These are phyloP conservation scores for Phytophthora idaei DNA, from an alignment of 352 stramenopile species.

Conservation along the genomic window DNA sequence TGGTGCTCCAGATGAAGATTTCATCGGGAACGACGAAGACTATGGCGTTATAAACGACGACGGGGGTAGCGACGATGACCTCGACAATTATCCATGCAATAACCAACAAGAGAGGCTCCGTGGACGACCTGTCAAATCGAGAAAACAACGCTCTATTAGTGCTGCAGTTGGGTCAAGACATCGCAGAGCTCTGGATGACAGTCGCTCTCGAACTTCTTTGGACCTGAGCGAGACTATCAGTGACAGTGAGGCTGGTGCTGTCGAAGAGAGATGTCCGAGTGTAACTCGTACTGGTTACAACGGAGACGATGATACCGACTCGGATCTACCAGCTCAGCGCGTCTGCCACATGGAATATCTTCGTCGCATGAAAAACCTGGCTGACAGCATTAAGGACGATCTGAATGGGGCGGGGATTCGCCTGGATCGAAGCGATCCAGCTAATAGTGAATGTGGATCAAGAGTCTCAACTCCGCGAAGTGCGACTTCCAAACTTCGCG, in stretches of 20 bases:
- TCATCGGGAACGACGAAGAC: slow-evolving; percentile 48
- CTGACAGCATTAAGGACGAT: slow-evolving; percentile 70
- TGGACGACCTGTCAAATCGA: background rate
- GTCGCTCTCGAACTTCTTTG: slow-evolving; percentile 17
- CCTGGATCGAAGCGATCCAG: background rate
- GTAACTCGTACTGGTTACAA: slow-evolving; percentile 25
- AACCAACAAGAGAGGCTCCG: slow-evolving; percentile 13
- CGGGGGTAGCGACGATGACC: slow-evolving; percentile 39
- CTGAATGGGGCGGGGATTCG: slow-evolving; percentile 30
- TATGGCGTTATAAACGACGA: slow-evolving; percentile 53
- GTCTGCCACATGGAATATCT: slow-evolving; percentile 77
- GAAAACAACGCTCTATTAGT: background rate
- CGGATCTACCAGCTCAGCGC: slow-evolving; percentile 54
- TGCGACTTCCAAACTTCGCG: slow-evolving; percentile 38
- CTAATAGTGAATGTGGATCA: slow-evolving; percentile 1
- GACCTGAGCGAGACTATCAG: slow-evolving; percentile 8
- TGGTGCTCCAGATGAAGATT: slow-evolving; percentile 28
- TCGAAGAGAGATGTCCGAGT: background rate
- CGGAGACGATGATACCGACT: slow-evolving; percentile 39
- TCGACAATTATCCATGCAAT: slow-evolving; percentile 24
- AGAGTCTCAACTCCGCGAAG: slow-evolving; percentile 30
- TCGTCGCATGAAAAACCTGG: slow-evolving; percentile 66
- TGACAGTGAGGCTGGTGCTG: slow-evolving; percentile 14
- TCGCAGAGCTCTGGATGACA: slow-evolving; percentile 38
- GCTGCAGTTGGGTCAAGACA: slow-evolving; percentile 18